A percentile compares a stretch with the other conserved stretches of the same genome.
These are phyloP conservation scores for Cladophialophora chaetospira DNA, from an alignment of 2,329 filamentous ascomycete genomes.

Conservation along the genomic window DNA sequence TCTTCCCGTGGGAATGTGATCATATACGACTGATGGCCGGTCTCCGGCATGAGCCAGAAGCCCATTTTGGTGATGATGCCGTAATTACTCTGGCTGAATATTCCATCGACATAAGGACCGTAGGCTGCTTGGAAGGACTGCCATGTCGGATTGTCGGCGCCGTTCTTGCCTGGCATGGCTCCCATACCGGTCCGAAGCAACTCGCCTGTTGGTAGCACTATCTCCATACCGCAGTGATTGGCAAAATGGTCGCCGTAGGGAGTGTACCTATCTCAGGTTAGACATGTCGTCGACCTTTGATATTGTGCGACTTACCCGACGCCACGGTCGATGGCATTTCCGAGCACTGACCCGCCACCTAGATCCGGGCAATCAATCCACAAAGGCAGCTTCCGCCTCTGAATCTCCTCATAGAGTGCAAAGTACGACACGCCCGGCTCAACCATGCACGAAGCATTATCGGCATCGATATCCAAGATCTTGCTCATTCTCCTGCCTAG, in stretches of 20 bases:
- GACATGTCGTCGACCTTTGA: neutral
- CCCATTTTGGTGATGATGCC: slow-evolving; percentile 37
- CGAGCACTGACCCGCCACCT: slow-evolving; percentile 54
- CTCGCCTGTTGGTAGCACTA: slow-evolving; percentile 45
- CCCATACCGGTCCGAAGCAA: slow-evolving; percentile 48
- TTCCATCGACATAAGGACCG: slow-evolving; percentile 43
- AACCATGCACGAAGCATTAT: slow-evolving; percentile 39
- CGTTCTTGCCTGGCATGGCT: slow-evolving; percentile 31
- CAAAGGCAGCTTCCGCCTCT: slow-evolving; percentile 42
- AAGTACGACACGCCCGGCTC: slow-evolving; percentile 52
- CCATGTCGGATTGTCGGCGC: slow-evolving; percentile 41
- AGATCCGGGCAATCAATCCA: slow-evolving; percentile 54
- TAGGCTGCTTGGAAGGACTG: slow-evolving; percentile 36
- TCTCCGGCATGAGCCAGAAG: slow-evolving; percentile 36
- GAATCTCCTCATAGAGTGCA: slow-evolving; percentile 48
- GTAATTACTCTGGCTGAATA: slow-evolving; percentile 38
- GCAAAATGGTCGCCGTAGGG: slow-evolving; percentile 50
- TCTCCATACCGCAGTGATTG: slow-evolving; percentile 49
- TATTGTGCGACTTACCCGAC: slow-evolving; percentile 36
- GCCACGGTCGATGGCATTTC: slow-evolving; percentile 53
- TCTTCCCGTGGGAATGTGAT: slow-evolving; percentile 44
- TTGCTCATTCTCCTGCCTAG: slow-evolving; percentile 43
- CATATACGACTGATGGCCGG: slow-evolving; percentile 44
- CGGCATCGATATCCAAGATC: slow-evolving; percentile 39
- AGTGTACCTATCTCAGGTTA: slow-evolving; percentile 16